Evolutionary conservation across 2,329 filamentous ascomycete genomes (phyloP).

Genomic region (Neonectria ditissima): DNA sequence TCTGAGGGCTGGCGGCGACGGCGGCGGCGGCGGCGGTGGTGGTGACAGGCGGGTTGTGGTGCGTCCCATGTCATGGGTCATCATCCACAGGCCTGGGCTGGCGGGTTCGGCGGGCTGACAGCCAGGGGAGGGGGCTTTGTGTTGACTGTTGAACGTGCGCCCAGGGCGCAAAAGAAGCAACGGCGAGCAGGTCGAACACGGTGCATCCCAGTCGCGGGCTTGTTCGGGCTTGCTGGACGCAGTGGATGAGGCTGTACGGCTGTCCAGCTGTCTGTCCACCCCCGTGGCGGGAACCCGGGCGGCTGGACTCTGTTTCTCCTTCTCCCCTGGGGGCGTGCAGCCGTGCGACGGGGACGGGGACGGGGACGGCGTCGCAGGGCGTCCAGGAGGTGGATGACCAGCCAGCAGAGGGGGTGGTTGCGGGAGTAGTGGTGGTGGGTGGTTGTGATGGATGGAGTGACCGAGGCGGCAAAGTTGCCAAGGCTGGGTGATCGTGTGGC

Average conservation of each 20-base stretch:
- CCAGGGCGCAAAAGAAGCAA: conserved; percentile 13
- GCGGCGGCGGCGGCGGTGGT: conserved; percentile 3
- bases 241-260: conserved; percentile 33
- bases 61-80: conserved; percentile 29
- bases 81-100: conserved; percentile 27
- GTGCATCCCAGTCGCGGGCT: conserved; percentile 15
- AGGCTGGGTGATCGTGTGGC: conserved; percentile 4
- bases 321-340: conserved; percentile 38
- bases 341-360: conserved; percentile 41
- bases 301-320: conserved; percentile 41
- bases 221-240: conserved; percentile 26
- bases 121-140: conserved; percentile 13
- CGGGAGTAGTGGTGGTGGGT: conserved; percentile 18
- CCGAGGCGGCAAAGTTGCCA: conserved; percentile 3
- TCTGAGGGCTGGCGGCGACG: conserved; percentile 4
- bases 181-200: conserved; percentile 17
- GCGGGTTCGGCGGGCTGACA: conserved; percentile 37
- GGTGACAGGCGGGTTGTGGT: conserved; percentile 7
- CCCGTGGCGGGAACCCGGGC: conserved; percentile 40
- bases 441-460: conserved; percentile 9
- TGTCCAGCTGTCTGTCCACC: conserved; percentile 34
- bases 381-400: conserved; percentile 23
- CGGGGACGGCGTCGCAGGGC: conserved; percentile 43
- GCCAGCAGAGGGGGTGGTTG: neutral
- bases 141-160: conserved; percentile 17